Base-by-base conservation (phyloP, 2,329 filamentous ascomycete genomes). In the Pseudopithomyces maydicus region DNA sequence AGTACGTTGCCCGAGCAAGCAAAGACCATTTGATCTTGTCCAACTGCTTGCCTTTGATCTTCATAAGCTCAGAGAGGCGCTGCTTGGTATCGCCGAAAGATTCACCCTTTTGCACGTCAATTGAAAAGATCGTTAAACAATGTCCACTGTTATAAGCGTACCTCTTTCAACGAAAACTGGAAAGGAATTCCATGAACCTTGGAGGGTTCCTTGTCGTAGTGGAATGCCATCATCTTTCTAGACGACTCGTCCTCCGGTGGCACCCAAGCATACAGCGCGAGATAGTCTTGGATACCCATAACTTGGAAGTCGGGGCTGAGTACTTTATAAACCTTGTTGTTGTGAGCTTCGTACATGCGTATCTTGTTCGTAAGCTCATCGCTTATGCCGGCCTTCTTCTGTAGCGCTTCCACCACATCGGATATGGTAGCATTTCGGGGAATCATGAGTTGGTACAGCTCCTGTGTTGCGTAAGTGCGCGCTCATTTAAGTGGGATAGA, bases 1-100 rank as follows among this genome's bases (percentile, higher is more conserved):
- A 87, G 77, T 91, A 96, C 50, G 86, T 83, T 35, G 66, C 78
- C 66, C 73, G 90, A 83, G 74, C 88, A 82, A 50, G 63, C 33
- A 97, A 85, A 6, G 92, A 90, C 80, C 99, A 97, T 77, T 96
- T 97, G 77, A 99, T 95, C 82, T 98, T 98, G 77, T 99, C 94
- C 66, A 99, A 93, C 64, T 92, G 92, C 82, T 99, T 99, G 76
- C 95, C 96, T 78, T 97, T 97, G 79, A 99, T 88, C 23, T 93
- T 93, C 0, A 91, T 97, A 57, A 94, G 85, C 76, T 93, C 94
- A 66, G 95, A 93, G 3, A 99, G 81, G n/a, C 95, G 88, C 78
- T 96, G 92, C 80, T 94, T 97, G 42, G 93, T 97, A 33, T 98
- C 91, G 56, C 87, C 88, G 78, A 99, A 98, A 38, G 84, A 82